A percentile compares a stretch with the other conserved stretches of the same genome.
Evolutionary conservation across 352 stramenopile species (phyloP).

Genomic region (Globisporangium viniferum): DNA sequence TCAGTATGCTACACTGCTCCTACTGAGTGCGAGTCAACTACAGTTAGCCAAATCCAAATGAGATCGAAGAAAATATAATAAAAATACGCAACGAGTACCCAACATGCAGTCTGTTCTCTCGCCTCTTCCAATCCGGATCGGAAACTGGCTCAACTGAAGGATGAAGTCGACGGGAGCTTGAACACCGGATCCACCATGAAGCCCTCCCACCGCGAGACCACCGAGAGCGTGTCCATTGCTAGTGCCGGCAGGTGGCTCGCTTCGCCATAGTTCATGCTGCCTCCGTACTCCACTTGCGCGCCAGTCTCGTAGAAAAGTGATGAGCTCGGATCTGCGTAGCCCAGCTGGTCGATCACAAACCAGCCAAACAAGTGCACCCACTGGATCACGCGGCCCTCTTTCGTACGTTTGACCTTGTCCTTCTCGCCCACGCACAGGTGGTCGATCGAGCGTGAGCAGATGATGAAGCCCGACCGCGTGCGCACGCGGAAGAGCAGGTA

Average conservation of each 20-base stretch:
- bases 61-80: constrained; percentile 3
- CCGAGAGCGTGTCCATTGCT: constrained; percentile 65
- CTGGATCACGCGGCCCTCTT: constrained; percentile 44
- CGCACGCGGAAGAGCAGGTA: constrained; percentile 74
- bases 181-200: constrained; percentile 65
- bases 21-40: neutral
- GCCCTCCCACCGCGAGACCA: constrained; percentile 60
- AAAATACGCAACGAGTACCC: constrained; percentile 2
- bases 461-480: constrained; percentile 57
- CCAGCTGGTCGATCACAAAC: constrained; percentile 62
- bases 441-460: constrained; percentile 58
- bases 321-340: constrained; percentile 24
- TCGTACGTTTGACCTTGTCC: constrained; percentile 19
- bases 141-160: constrained; percentile 14
- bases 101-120: neutral
- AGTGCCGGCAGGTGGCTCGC: constrained; percentile 38
- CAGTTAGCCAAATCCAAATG: neutral
- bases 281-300: constrained; percentile 64
- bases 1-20: neutral
- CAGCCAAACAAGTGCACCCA: constrained; percentile 70
- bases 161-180: constrained; percentile 29
- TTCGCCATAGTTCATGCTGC: constrained; percentile 60
- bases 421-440: constrained; percentile 12
- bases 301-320: constrained; percentile 35
- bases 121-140: neutral